A percentile compares a stretch with the other conserved stretches of the same genome.
Conservation (phyloP, 441 rosid species). For the Erodium texanum region DNA sequence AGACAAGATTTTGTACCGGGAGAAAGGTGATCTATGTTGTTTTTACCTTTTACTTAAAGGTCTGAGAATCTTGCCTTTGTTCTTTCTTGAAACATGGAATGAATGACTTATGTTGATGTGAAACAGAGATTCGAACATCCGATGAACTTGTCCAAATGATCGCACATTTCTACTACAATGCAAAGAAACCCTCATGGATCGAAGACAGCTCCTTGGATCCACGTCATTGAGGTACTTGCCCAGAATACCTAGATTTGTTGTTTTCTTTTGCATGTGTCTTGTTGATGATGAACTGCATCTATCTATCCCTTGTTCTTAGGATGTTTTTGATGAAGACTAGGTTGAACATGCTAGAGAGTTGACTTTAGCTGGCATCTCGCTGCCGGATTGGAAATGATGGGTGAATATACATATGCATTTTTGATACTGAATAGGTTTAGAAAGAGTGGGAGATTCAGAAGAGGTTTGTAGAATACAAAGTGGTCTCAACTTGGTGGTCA, state of each 20-base stretch:
- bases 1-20: conserved; percentile 55
- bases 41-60: too few species aligned
- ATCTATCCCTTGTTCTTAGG: background rate
- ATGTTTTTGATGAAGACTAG: background rate
- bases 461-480: background rate
- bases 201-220: conserved; percentile 33
- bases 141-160: conserved; percentile 84
- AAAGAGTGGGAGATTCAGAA: background rate
- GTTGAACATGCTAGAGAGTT: background rate
- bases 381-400: background rate
- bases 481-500: background rate
- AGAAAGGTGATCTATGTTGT: conserved; percentile 44
- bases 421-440: background rate
- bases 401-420: background rate
- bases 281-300: background rate
- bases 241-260: too few species aligned
- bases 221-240: conserved; percentile 16
- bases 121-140: conserved; percentile 48
- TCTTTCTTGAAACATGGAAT: conserved; percentile 2
- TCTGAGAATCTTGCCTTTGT: background rate
- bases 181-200: conserved; percentile 68
- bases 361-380: background rate
- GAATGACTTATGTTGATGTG: background rate
- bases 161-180: conserved; percentile 81
- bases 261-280: background rate